These are phyloP conservation scores for Malassezia dermatis DNA, from an alignment of 1,284 basidiomycete species.

Conservation along the genomic window DNA sequence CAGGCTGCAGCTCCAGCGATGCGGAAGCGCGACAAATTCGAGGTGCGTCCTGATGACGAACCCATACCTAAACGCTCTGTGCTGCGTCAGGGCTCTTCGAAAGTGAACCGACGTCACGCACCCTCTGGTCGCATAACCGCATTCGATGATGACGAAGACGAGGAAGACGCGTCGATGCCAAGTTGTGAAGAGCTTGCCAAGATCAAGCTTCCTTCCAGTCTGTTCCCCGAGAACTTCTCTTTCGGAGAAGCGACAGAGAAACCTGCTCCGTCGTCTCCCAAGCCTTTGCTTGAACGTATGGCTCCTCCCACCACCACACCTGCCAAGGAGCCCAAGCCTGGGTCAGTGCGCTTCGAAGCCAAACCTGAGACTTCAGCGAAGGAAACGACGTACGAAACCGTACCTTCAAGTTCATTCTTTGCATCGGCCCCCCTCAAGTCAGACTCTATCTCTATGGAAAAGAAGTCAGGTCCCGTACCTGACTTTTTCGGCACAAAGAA, in stretches of 20 bases:
- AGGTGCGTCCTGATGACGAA: constrained; percentile 20
- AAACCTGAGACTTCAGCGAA: background rate
- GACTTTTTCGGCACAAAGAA: constrained; percentile 30
- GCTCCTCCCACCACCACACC: constrained; percentile 15
- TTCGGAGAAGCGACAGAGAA: constrained; percentile 20
- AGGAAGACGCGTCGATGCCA: constrained; percentile 12
- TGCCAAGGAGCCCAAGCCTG: constrained; percentile 14
- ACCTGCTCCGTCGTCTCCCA: background rate
- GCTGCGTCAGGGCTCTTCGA: constrained; percentile 36
- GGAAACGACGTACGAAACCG: background rate
- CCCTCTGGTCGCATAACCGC: constrained; percentile 38
- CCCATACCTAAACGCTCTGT: constrained; percentile 28
- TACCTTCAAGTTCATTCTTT: constrained; percentile 4
- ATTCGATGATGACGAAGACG: constrained; percentile 38
- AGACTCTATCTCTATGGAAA: constrained; percentile 14
- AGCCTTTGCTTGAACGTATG: constrained; percentile 6
- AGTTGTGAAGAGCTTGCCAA: constrained; percentile 30
- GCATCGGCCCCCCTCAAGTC: constrained; percentile 19
- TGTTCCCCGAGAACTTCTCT: constrained; percentile 39
- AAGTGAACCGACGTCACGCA: constrained; percentile 33
- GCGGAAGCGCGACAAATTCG: constrained; percentile 28
- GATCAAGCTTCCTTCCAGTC: constrained; percentile 39
- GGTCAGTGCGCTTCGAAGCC: constrained; percentile 5
- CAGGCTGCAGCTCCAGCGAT: too few species aligned
- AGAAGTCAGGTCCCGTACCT: constrained; percentile 36